Percentiles rank a stretch among this genome's conserved stretches.
Conservation (phyloP, 2,329 filamentous ascomycete genomes). For the Clathrospora elynae region DNA sequence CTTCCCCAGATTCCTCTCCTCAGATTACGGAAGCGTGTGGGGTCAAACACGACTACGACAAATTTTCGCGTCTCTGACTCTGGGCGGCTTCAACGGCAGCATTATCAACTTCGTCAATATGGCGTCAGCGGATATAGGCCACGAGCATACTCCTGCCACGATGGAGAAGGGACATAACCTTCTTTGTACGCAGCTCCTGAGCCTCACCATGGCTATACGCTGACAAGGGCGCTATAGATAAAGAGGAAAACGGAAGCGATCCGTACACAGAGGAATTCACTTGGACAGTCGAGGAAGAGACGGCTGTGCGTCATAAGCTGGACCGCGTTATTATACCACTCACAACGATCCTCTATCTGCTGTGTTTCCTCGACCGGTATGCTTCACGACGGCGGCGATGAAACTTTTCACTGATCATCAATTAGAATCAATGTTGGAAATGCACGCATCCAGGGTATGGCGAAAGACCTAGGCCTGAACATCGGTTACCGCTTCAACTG, state of each 20-base stretch:
- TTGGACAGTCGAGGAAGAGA: constrained; percentile 60
- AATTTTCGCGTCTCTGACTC: constrained; percentile 11
- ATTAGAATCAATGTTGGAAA: constrained; percentile 56
- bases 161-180: constrained; percentile 28
- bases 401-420: constrained; percentile 11
- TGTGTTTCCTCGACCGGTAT: constrained; percentile 57
- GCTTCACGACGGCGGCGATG: background rate
- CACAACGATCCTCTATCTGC: constrained; percentile 60
- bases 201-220: background rate
- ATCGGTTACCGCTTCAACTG: constrained; percentile 60
- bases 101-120: constrained; percentile 8
- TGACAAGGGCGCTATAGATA: constrained; percentile 22
- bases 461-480: constrained; percentile 54
- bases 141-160: constrained; percentile 13
- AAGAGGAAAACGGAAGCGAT: constrained; percentile 36
- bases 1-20: constrained; percentile 37
- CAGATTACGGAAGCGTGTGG: constrained; percentile 29
- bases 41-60: constrained; percentile 14
- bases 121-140: constrained; percentile 9
- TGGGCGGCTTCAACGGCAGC: too few relatives aligned
- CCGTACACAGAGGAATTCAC: constrained; percentile 44
- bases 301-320: constrained; percentile 56
- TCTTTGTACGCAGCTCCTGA: constrained; percentile 24
- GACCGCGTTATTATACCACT: constrained; percentile 60
- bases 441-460: constrained; percentile 62